Evolutionary conservation across 1,284 basidiomycete species (phyloP), one percentile per base, ranked within the genome.

Genomic region (Trametes sp.): DNA sequence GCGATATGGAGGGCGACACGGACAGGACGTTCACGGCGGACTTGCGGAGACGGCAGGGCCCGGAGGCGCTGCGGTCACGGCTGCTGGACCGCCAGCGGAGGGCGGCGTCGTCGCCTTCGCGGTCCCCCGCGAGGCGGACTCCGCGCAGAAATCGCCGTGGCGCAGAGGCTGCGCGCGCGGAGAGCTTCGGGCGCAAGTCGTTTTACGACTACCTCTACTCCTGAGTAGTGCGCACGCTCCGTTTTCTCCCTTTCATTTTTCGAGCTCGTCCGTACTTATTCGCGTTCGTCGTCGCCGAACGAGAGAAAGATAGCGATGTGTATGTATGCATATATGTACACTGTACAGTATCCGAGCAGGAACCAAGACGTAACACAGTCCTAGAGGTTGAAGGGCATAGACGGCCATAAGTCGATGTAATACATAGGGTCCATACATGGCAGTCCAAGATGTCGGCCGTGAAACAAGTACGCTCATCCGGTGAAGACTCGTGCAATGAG

Each of bases 401-500:
- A 35, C n/a, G n/a, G n/a, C 21, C 33, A n/a, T n/a, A 44, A 29
- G 14, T 41, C 21, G 48, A 33, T 38, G 54, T 24, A 36, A 57
- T 66, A 59, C 48, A 59, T 55, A 49, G 35, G 9, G 44, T 14
- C 13, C 55, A 61, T 55, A 57, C 55, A 54, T 48, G 41, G 13
- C 24, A 24, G 31, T 21, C n/a, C 26, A 24, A 53, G 49, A 38
- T 24, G 5, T 10, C 29, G 28, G 10, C 49, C 31, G 26, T 7
- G 35, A 8, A 23, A 8, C 13, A 2, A 19, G 9, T 16, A 24
- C 19, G 41, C 13, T 77, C 82, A 87, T 48, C 85, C 86, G 0
- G 84, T 86, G 72, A 90, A 88, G 62, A 89, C 75, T 26, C 85
- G 77, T 28, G 85, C 80, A 61, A 90, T 78, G 36, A 89, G 79